Conservation (phyloP, 495 filamentous ascomycete species). For the Halenospora varia region DNA sequence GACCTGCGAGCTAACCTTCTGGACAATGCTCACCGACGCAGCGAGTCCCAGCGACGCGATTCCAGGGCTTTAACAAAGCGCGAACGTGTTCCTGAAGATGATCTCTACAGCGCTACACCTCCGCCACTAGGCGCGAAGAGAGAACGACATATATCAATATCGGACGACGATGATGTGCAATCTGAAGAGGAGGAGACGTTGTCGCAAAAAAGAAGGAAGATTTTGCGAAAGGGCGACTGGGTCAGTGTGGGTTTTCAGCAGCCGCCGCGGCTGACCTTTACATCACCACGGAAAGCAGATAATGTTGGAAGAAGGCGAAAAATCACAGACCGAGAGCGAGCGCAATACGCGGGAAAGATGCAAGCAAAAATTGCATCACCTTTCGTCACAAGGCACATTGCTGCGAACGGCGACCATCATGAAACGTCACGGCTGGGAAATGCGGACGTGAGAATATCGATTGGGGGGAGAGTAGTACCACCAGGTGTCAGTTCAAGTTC, state of each 20-base stretch:
- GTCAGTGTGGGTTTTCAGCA: constrained; percentile 16
- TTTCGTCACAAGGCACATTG: not conserved
- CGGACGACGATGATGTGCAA: not conserved
- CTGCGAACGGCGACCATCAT: not conserved
- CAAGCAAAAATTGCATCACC: constrained; percentile 7
- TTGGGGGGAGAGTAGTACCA: constrained; percentile 15
- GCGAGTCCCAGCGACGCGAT: not conserved
- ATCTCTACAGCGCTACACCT: constrained; percentile 20
- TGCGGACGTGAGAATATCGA: constrained; percentile 23
- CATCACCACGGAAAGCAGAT: constrained; percentile 8
- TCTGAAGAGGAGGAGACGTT: constrained; percentile 1
- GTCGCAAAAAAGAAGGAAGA: constrained; percentile 15
- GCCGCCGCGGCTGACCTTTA: constrained; percentile 17
- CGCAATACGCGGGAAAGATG: constrained; percentile 8
- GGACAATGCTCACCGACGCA: too few species aligned
- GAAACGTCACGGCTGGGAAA: not conserved
- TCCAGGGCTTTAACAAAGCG: not conserved
- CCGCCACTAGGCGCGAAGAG: constrained; percentile 5
- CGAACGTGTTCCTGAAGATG: constrained; percentile 5
- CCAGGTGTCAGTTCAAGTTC: constrained; percentile 23
- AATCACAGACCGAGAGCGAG: constrained; percentile 11
- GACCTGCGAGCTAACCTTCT: too few species aligned
- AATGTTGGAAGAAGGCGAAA: constrained; percentile 21
- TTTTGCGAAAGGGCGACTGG: constrained; percentile 25
- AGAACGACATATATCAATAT: constrained; percentile 1